These are phyloP conservation scores for Triangularia setosa DNA, from an alignment of 2,329 filamentous ascomycete species.

Conservation along the genomic window DNA sequence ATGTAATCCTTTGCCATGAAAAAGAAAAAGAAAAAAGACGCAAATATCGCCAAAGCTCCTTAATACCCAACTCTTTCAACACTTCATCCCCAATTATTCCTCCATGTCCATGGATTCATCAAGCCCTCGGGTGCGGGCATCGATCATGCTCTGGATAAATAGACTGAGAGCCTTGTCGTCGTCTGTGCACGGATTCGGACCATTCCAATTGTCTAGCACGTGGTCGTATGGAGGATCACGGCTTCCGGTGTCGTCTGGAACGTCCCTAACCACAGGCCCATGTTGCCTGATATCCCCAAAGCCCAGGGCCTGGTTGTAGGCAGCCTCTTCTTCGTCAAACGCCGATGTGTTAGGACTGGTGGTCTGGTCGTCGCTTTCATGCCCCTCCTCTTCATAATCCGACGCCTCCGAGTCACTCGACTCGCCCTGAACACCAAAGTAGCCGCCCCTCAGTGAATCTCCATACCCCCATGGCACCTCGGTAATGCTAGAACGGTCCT, in stretches of 20 bases:
- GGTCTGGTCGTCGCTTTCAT: not conserved
- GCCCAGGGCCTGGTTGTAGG: not conserved
- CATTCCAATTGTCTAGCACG: not conserved
- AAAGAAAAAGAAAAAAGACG: not conserved
- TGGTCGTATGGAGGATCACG: not conserved
- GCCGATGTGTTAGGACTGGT: not conserved
- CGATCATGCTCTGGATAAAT: not conserved
- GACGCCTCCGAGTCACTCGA: not conserved
- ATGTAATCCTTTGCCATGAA: not conserved
- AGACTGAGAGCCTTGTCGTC: not conserved
- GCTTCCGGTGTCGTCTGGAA: conserved; percentile 1
- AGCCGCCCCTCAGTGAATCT: not conserved
- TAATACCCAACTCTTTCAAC: not conserved
- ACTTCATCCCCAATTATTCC: not conserved
- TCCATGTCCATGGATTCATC: not conserved
- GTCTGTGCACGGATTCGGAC: not conserved
- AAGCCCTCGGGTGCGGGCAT: not conserved
- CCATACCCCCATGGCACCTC: not conserved
- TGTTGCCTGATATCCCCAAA: not conserved
- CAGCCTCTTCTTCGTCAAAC: not conserved
- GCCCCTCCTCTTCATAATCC: not conserved
- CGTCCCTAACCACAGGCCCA: not conserved
- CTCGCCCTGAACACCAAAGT: not conserved
- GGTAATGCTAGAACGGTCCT: not conserved
- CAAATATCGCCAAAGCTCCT: not conserved